Evolutionary conservation across 2,329 filamentous ascomycete species (phyloP).

Genomic region (Hansfordia pulvinata): DNA sequence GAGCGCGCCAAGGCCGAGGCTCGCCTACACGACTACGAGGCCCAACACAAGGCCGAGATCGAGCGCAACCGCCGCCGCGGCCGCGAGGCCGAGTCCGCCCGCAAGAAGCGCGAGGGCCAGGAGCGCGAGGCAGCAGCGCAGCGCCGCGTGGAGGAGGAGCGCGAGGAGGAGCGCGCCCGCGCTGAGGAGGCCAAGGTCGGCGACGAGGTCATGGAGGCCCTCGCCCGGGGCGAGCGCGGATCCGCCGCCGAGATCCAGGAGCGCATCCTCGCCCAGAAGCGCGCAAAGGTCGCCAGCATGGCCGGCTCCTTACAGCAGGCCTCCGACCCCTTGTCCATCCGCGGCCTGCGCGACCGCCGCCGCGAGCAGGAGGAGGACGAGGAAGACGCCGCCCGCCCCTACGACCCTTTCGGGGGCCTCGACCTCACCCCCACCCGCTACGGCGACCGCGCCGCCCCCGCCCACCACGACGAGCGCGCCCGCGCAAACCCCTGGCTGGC

Average conservation of each 20-base stretch:
- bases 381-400: slow-evolving; percentile 56
- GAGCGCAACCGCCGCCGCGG: slow-evolving; percentile 45
- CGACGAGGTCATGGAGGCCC: slow-evolving; percentile 55
- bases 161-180: slow-evolving; percentile 60
- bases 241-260: slow-evolving; percentile 45
- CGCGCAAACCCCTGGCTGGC: slow-evolving; percentile 70
- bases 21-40: slow-evolving; percentile 47
- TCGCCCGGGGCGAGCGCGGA: slow-evolving; percentile 47
- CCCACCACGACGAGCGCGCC: slow-evolving; percentile 55
- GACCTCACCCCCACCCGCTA: slow-evolving; percentile 54
- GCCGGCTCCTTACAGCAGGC: slow-evolving; percentile 18
- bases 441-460: too few relatives aligned
- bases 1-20: slow-evolving; percentile 35
- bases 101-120: slow-evolving; percentile 40
- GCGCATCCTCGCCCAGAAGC: slow-evolving; percentile 60
- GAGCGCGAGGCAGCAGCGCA: slow-evolving; percentile 55
- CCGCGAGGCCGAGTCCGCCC: slow-evolving; percentile 38
- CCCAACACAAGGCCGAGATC: slow-evolving; percentile 56
- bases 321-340: slow-evolving; percentile 45
- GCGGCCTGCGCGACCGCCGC: slow-evolving; percentile 59
- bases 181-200: slow-evolving; percentile 47
- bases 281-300: slow-evolving; percentile 43
- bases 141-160: slow-evolving; percentile 46
- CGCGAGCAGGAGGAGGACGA: slow-evolving; percentile 30
- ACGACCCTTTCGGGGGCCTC: slow-evolving; percentile 79